A percentile compares a stretch with the other conserved stretches of the same genome.
Conservation (phyloP, 2,329 filamentous ascomycete genomes). For the Harringtonia aguacate region DNA sequence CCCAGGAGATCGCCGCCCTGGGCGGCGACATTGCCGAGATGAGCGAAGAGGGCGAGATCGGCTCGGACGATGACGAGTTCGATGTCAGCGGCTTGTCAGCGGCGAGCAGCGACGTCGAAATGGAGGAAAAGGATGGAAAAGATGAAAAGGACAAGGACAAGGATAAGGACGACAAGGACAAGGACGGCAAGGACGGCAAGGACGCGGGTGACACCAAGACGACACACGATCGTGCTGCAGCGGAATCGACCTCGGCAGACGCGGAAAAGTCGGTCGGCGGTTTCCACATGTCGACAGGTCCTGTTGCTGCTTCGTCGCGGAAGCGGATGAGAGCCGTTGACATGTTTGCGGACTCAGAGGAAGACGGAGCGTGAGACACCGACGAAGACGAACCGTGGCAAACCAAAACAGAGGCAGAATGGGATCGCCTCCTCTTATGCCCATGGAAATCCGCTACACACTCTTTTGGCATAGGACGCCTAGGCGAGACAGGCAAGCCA, state of each 20-base stretch:
- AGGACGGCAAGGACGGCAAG: too few relatives aligned
- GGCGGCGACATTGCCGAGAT: slow-evolving; percentile 6
- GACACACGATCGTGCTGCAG: background rate
- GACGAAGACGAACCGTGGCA: too few relatives aligned
- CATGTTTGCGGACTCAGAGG: slow-evolving; percentile 73
- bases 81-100: slow-evolving; percentile 4
- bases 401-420: too few relatives aligned
- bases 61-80: slow-evolving; percentile 9
- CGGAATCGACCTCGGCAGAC: slow-evolving; percentile 8
- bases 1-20: slow-evolving; percentile 17
- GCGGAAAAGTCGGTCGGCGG: slow-evolving; percentile 8
- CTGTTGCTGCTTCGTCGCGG: slow-evolving; percentile 25
- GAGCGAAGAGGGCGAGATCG: slow-evolving; percentile 14
- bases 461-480: too few relatives aligned
- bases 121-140: background rate
- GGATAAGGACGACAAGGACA: background rate
- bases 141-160: slow-evolving; percentile 1
- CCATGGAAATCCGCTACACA: too few relatives aligned
- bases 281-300: slow-evolving; percentile 15
- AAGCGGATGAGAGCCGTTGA: slow-evolving; percentile 68
- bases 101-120: slow-evolving; percentile 9
- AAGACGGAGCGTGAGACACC: slow-evolving; percentile 17
- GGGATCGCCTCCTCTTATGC: too few relatives aligned
- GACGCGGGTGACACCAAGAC: too few relatives aligned
- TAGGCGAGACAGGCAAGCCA: too few relatives aligned